A percentile compares a stretch with the other conserved stretches of the same genome.
Conservation (phyloP, 768 basidiomycete genomes). For the Chlorophyllum brunneum region DNA sequence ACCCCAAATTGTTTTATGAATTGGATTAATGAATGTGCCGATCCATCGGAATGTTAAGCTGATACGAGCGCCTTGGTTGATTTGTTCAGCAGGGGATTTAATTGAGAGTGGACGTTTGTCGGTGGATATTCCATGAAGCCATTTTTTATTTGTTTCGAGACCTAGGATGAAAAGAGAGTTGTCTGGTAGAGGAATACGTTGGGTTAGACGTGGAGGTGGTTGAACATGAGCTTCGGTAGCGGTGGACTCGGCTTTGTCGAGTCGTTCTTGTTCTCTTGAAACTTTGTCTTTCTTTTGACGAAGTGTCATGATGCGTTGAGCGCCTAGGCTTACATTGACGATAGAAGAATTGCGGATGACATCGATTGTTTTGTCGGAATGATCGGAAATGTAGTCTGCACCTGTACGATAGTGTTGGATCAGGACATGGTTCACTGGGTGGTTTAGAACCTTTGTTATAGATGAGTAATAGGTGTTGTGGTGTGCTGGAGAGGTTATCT, state of each 20-base stretch:
- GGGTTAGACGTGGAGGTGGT: conserved; percentile 34
- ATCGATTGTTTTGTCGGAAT: conserved; percentile 86
- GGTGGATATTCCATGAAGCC: conserved; percentile 74
- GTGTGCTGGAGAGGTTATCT: conserved; percentile 1
- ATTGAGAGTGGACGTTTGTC: conserved; percentile 59
- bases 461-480: background rate
- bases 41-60: conserved; percentile 79
- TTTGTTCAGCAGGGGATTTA: conserved; percentile 55
- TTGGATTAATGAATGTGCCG: conserved; percentile 63
- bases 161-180: conserved; percentile 85
- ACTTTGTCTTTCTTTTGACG: conserved; percentile 53
- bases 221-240: conserved; percentile 4
- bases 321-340: conserved; percentile 79
- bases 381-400: conserved; percentile 80
- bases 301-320: conserved; percentile 75
- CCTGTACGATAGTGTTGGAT: conserved; percentile 80
- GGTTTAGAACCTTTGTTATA: conserved; percentile 32
- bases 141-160: conserved; percentile 63
- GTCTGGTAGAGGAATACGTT: conserved; percentile 71
- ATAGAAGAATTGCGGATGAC: conserved; percentile 70
- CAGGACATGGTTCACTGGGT: conserved; percentile 79
- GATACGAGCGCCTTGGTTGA: conserved; percentile 61
- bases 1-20: conserved; percentile 56
- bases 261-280: conserved; percentile 14
- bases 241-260: background rate